Conservation (phyloP, 176 grass and related monocot genomes). For the Tillandsia leiboldiana region DNA sequence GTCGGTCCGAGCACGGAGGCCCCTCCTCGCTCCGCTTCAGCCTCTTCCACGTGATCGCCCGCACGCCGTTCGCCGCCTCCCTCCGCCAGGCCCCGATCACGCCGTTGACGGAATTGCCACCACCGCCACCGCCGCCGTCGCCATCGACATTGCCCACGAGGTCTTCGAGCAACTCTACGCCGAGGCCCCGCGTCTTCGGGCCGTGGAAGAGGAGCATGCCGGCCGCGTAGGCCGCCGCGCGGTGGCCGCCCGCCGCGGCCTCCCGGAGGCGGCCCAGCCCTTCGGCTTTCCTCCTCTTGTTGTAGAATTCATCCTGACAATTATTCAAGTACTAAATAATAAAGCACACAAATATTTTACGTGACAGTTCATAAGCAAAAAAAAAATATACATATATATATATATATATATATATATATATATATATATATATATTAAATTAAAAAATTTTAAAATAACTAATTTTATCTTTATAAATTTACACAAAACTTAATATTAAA, state of each 20-base stretch:
- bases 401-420: too few relatives aligned
- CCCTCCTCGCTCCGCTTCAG: not conserved
- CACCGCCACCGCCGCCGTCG: too few relatives aligned
- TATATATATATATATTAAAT: too few relatives aligned
- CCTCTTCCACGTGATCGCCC: constrained; percentile 20
- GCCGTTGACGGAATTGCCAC: not conserved
- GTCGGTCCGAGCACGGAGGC: constrained; percentile 4
- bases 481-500: too few relatives aligned
- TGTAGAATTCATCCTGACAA: constrained; percentile 25
- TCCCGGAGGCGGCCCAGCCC: constrained; percentile 19
- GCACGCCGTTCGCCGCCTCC: constrained; percentile 23
- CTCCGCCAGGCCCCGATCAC: constrained; percentile 8
- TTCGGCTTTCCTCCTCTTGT: constrained; percentile 10
- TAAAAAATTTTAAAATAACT: too few relatives aligned
- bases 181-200: not conserved
- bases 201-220: constrained; percentile 27
- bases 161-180: not conserved
- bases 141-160: not conserved
- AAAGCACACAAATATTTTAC: not conserved
- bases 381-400: too few relatives aligned
- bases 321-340: not conserved
- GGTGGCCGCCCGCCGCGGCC: constrained; percentile 30
- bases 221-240: constrained; percentile 8
- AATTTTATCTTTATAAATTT: too few relatives aligned
- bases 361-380: too few relatives aligned